These are phyloP conservation scores for Butyriboletus loyo DNA, from an alignment of 768 basidiomycete genomes.

Conservation along the genomic window DNA sequence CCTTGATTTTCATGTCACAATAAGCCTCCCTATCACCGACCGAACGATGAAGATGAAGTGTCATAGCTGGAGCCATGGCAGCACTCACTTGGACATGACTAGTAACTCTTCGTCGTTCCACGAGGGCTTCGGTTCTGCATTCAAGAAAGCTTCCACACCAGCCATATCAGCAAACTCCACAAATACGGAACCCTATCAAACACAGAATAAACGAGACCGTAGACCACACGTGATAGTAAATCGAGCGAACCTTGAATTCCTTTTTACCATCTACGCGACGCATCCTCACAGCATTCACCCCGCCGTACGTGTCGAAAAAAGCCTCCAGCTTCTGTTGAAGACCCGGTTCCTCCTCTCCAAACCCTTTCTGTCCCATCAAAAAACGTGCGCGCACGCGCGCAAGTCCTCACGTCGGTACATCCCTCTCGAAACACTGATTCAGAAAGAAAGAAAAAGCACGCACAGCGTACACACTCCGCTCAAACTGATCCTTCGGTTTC, in stretches of 20 bases:
- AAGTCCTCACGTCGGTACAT: background rate
- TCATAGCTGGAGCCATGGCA: background rate
- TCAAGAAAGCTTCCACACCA: constrained; percentile 71
- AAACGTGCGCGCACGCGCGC: background rate
- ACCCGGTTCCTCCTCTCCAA: constrained; percentile 60
- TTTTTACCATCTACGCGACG: constrained; percentile 74
- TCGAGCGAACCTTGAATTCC: constrained; percentile 73
- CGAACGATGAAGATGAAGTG: background rate
- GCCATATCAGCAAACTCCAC: constrained; percentile 77
- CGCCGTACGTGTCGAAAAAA: constrained; percentile 78
- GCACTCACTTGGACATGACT: constrained; percentile 81
- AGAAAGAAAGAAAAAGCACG: constrained; percentile 38
- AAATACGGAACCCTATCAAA: constrained; percentile 83
- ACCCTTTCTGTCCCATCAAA: constrained; percentile 69
- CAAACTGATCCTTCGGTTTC: constrained; percentile 74
- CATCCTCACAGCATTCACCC: constrained; percentile 82
- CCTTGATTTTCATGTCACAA: constrained; percentile 94
- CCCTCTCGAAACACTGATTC: background rate
- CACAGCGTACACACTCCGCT: constrained; percentile 87
- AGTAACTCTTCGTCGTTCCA: constrained; percentile 76
- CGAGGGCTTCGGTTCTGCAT: constrained; percentile 74
- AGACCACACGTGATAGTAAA: background rate
- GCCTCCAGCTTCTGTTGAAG: constrained; percentile 74
- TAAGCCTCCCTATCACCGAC: constrained; percentile 63
- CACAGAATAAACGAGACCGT: background rate